phyloP scores from a whole-genome alignment of 257 asterid species.

The Scutellaria baicalensis region DNA sequence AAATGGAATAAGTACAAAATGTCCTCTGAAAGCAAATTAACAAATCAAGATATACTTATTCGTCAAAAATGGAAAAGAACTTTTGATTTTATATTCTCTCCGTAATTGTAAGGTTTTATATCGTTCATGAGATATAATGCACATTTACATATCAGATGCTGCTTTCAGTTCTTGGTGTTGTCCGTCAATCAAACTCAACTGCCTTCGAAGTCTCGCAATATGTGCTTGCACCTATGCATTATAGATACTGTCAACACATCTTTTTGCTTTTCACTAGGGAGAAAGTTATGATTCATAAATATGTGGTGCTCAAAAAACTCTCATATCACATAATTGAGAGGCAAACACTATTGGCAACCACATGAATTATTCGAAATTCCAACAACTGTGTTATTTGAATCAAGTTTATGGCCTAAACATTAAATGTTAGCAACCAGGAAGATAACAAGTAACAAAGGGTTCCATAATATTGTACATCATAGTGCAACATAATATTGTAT shows the following conservation, averaged over 20 bases:
- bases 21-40: slow-evolving; percentile 8
- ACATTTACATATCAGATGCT: slow-evolving; percentile 44
- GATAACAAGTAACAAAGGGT: neutral
- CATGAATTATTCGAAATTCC: neutral
- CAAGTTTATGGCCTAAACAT: neutral
- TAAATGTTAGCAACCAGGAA: slow-evolving; percentile 1
- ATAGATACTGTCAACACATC: slow-evolving; percentile 14
- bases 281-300: neutral
- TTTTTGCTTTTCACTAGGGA: neutral
- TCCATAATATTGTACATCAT: neutral
- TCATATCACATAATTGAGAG: neutral
- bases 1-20: slow-evolving; percentile 19
- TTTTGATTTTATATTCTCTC: slow-evolving; percentile 11
- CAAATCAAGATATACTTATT: slow-evolving; percentile 1
- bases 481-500: neutral
- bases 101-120: slow-evolving; percentile 9
- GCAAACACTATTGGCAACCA: neutral
- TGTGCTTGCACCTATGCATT: slow-evolving; percentile 76
- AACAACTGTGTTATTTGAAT: neutral
- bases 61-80: slow-evolving; percentile 7
- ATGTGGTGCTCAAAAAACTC: neutral
- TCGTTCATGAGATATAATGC: slow-evolving; percentile 11
- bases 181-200: slow-evolving; percentile 65
- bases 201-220: slow-evolving; percentile 75
- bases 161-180: slow-evolving; percentile 59